phyloP scores from a whole-genome alignment of 148 eudicot species.

The Chenopodium formosanum region DNA sequence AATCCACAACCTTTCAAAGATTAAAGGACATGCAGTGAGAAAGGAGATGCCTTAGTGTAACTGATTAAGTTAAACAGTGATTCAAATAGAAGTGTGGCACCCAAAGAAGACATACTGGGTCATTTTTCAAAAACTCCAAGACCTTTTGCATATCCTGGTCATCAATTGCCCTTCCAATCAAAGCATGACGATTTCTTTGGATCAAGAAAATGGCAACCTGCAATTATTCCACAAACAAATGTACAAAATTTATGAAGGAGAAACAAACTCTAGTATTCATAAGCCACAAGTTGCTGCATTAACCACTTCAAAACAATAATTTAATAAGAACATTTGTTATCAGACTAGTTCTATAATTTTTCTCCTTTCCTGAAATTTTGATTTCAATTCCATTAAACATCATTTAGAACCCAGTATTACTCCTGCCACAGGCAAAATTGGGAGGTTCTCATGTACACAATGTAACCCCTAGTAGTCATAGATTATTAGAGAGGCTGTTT shows the following conservation, averaged over 20 bases:
- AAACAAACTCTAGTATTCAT: not conserved
- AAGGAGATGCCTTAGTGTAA: not conserved
- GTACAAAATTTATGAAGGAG: not conserved
- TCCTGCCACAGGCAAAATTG: not conserved
- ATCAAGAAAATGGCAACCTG: conserved; percentile 98
- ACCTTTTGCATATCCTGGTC: conserved; percentile 83
- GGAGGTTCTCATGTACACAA: not conserved
- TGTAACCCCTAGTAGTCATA: not conserved
- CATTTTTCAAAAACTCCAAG: conserved; percentile 79
- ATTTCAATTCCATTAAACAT: not conserved
- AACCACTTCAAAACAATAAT: not conserved
- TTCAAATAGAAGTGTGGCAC: conserved; percentile 9
- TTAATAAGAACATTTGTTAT: not conserved
- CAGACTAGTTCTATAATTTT: not conserved
- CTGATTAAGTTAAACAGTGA: not conserved
- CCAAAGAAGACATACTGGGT: conserved; percentile 52
- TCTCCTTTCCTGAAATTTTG: not conserved
- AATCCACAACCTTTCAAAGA: conserved; percentile 76
- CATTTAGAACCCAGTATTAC: not conserved
- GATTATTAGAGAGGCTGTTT: not conserved
- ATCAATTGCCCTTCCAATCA: conserved; percentile 98
- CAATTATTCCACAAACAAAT: conserved; percentile 12
- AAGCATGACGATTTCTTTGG: conserved; percentile 95
- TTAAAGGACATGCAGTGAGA: not conserved
- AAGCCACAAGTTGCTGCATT: not conserved